Percentiles rank a stretch among this genome's conserved stretches.
phyloP scores from a whole-genome alignment of 1,284 basidiomycete genomes.

The Tilletiopsis washingtonensis region DNA sequence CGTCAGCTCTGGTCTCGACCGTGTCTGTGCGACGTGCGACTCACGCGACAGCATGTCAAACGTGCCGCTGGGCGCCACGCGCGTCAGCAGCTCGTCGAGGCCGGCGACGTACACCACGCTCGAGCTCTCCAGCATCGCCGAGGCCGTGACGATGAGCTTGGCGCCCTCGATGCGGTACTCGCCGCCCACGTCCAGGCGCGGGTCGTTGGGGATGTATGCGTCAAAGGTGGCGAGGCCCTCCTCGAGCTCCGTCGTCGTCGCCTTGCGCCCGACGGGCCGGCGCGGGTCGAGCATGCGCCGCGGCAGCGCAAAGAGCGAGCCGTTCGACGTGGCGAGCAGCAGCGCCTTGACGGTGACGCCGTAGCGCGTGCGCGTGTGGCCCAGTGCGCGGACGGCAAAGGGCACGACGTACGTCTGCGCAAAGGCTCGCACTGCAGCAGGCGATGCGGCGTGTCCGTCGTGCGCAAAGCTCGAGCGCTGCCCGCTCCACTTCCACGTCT shows the following conservation, averaged over 20 bases:
- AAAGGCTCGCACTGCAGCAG: slow-evolving; percentile 47
- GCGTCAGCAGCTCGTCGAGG: slow-evolving; percentile 75
- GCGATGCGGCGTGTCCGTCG: background rate
- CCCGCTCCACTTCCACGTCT: slow-evolving; percentile 15
- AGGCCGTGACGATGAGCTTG: slow-evolving; percentile 56
- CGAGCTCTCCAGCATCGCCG: slow-evolving; percentile 82
- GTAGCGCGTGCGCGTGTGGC: slow-evolving; percentile 64
- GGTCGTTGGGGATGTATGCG: slow-evolving; percentile 64
- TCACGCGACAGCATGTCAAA: slow-evolving; percentile 70
- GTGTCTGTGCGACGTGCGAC: slow-evolving; percentile 13
- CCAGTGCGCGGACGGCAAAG: slow-evolving; percentile 57
- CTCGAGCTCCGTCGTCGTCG: slow-evolving; percentile 69
- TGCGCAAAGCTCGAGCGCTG: slow-evolving; percentile 4
- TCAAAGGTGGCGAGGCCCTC: slow-evolving; percentile 81
- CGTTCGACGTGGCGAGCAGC: slow-evolving; percentile 72
- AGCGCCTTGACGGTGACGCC: slow-evolving; percentile 82
- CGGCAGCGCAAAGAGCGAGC: slow-evolving; percentile 68
- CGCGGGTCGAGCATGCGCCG: slow-evolving; percentile 73
- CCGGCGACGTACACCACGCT: slow-evolving; percentile 72
- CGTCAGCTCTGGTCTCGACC: background rate
- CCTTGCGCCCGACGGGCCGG: slow-evolving; percentile 64
- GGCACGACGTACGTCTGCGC: slow-evolving; percentile 68
- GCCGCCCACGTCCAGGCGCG: slow-evolving; percentile 69
- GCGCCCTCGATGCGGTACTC: slow-evolving; percentile 54
- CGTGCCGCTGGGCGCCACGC: slow-evolving; percentile 74